phyloP scores from a whole-genome alignment of 1,284 basidiomycete genomes.

The Cryptococcus hybrid region DNA sequence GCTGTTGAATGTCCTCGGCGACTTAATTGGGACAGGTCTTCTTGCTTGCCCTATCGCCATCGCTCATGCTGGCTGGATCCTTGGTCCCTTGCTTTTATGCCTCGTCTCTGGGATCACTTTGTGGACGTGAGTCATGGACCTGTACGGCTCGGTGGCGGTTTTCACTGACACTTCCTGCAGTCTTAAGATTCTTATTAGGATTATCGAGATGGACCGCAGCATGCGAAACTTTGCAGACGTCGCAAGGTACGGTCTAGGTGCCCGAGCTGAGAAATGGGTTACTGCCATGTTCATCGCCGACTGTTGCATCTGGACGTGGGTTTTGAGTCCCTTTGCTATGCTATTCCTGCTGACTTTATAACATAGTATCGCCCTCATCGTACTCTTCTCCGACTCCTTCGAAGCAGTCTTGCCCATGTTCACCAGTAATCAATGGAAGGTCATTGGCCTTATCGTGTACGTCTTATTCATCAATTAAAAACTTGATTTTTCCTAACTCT shows the following conservation, averaged over 20 bases:
- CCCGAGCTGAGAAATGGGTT: constrained; percentile 63
- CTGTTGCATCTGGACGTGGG: constrained; percentile 61
- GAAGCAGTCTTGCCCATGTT: constrained; percentile 66
- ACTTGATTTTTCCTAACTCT: constrained; percentile 61
- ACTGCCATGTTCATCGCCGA: constrained; percentile 77
- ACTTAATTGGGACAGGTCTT: constrained; percentile 82
- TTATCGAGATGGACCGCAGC: constrained; percentile 42
- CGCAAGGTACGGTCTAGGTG: constrained; percentile 54
- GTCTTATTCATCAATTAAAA: constrained; percentile 22
- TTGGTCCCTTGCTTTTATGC: constrained; percentile 67
- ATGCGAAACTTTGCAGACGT: constrained; percentile 45
- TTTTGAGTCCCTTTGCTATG: neutral
- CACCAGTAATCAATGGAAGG: constrained; percentile 70
- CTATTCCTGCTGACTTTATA: neutral
- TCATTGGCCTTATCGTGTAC: constrained; percentile 68
- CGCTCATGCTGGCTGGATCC: constrained; percentile 80
- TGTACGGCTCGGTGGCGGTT: neutral
- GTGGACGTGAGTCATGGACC: constrained; percentile 65
- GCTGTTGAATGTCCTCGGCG: constrained; percentile 83
- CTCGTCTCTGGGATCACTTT: constrained; percentile 74
- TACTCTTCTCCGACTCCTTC: constrained; percentile 78
- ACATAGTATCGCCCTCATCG: constrained; percentile 72
- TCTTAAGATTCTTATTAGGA: constrained; percentile 44
- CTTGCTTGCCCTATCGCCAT: constrained; percentile 84
- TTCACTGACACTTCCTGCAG: constrained; percentile 12